Base-by-base conservation (phyloP, 2,329 filamentous ascomycete genomes). In the Colletotrichum godetiae region DNA sequence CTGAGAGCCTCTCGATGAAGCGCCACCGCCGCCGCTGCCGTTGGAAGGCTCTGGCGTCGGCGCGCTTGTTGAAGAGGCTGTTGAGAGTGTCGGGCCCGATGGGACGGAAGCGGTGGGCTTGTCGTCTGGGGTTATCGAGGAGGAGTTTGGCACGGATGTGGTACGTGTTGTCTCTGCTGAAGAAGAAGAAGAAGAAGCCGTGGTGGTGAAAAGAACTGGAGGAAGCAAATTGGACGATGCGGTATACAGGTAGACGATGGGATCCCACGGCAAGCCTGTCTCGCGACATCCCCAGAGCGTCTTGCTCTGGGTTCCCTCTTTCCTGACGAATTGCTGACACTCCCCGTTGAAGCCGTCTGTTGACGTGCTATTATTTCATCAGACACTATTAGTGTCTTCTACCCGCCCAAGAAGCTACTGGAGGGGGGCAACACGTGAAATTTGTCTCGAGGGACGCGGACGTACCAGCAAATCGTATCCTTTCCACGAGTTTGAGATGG, bases 391-490 rank as follows among this genome's bases (percentile, higher is more conserved):
- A 65, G 62, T 57, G 37, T 31, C 42, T 6, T 49, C 42, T 1
- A 4, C 19, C 19, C 42, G 19, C 13, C 13, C 22, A 3, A 57
- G 31, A 29, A 42, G 37, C 27, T 29, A 29, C 27, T 3, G 27
- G 19, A 19, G 37, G 13, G 37, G 37, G 37, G 13, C 37, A 42
- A 42, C 13, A 19, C 15, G 13, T 42, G 10, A 22, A 10, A 0
- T 24, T 15, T 15, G 13, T 6, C 22, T n/a, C 11, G 5, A 12
- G 15, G 11, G 11, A 5, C 7, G 13, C 5, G 3, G 8, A 49
- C 70, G 13, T 70, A 73, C 70, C 70, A 73, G 35, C 70, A 73
- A 10, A 73, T 31, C 10, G 70, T 73, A 33, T 65, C 31, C 10
- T 35, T 33, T 1, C 70, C 67, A 5, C 19, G 22, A 27, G 15